A percentile compares a stretch with the other conserved stretches of the same genome.
phyloP scores from a whole-genome alignment of 768 basidiomycete genomes.

The Psilocybe azurescens region DNA sequence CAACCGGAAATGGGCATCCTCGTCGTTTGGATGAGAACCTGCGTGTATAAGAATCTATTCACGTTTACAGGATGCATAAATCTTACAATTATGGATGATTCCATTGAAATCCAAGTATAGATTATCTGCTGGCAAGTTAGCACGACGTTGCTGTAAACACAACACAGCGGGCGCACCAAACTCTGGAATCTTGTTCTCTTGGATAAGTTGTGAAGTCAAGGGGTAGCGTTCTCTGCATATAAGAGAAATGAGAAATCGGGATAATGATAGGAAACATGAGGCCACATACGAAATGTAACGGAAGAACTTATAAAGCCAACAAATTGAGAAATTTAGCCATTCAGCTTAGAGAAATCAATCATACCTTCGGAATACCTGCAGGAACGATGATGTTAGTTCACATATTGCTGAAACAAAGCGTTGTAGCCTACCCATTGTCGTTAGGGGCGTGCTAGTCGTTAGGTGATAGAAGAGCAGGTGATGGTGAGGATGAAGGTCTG shows the following conservation, averaged over 20 bases:
- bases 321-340: conserved; percentile 4
- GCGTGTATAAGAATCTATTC: not conserved
- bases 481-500: conserved; percentile 24
- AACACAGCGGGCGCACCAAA: conserved; percentile 66
- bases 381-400: not conserved
- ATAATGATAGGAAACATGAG: not conserved
- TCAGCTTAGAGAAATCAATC: conserved; percentile 5
- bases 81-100: conserved; percentile 84
- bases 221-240: conserved; percentile 89
- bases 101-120: conserved; percentile 95
- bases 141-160: not conserved
- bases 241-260: not conserved
- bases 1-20: conserved; percentile 93
- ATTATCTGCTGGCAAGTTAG: conserved; percentile 61
- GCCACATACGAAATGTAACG: conserved; percentile 87
- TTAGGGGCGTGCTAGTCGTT: conserved; percentile 2
- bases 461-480: conserved; percentile 13
- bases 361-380: conserved; percentile 66
- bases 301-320: conserved; percentile 74
- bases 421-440: conserved; percentile 29
- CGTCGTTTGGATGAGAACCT: conserved; percentile 97
- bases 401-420: not conserved
- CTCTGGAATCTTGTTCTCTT: conserved; percentile 98
- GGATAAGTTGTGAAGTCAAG: conserved; percentile 95
- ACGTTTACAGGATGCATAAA: conserved; percentile 17